These are phyloP conservation scores for Haematococcus lacustris DNA, from an alignment of 139 green algal genomes.

Conservation along the genomic window DNA sequence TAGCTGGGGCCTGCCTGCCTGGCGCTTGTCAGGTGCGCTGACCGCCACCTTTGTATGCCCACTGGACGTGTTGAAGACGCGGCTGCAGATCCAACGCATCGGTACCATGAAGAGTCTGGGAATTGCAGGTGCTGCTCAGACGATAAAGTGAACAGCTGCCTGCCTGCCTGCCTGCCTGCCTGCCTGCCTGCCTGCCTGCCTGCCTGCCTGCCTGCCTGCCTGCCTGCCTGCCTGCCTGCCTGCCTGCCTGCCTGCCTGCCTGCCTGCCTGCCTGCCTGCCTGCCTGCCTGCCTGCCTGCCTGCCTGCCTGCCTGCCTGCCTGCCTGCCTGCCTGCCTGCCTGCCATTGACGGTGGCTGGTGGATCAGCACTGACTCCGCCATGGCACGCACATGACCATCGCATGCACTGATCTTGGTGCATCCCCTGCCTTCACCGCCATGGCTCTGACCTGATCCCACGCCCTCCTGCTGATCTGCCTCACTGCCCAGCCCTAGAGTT, in stretches of 20 bases:
- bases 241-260: not conserved
- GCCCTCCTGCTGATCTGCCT: too few species aligned
- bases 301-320: constrained; percentile 11
- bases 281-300: constrained; percentile 12
- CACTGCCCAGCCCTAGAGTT: too few species aligned
- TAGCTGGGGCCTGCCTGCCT: not conserved
- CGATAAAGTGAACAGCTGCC: not conserved
- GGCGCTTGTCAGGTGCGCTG: constrained; percentile 51
- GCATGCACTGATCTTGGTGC: too few species aligned
- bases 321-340: too few species aligned
- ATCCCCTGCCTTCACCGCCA: too few species aligned
- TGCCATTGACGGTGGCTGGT: too few species aligned
- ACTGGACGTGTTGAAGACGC: constrained; percentile 95
- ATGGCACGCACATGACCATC: too few species aligned
- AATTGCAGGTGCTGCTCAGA: constrained; percentile 46
- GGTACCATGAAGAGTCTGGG: constrained; percentile 31
- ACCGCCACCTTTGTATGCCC: constrained; percentile 94
- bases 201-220: not conserved
- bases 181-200: not conserved
- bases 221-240: not conserved
- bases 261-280: constrained; percentile 9
- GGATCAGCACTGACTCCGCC: too few species aligned
- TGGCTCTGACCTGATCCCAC: too few species aligned
- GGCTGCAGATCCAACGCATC: constrained; percentile 77
- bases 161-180: not conserved